phyloP scores from a whole-genome alignment of 2,329 filamentous ascomycete species.

The Phialemoniopsis sp. region DNA sequence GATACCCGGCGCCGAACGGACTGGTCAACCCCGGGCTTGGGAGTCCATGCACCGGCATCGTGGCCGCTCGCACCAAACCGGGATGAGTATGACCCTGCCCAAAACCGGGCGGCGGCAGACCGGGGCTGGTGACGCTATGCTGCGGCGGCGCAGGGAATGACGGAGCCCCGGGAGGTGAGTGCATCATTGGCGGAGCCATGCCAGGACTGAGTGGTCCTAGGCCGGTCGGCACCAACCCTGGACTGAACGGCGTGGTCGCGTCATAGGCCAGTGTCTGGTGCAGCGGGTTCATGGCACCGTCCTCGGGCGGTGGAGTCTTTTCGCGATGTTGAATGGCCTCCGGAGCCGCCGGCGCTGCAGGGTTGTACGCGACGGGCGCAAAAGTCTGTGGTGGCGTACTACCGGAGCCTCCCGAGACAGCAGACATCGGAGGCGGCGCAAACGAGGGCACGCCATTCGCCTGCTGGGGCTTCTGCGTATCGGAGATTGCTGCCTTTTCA shows the following conservation, averaged over 20 bases:
- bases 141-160: slow-evolving; percentile 34
- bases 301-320: slow-evolving; percentile 75
- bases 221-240: slow-evolving; percentile 42
- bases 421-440: slow-evolving; percentile 34
- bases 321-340: slow-evolving; percentile 69
- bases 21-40: slow-evolving; percentile 33
- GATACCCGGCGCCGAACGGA: slow-evolving; percentile 40
- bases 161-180: slow-evolving; percentile 30
- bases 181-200: slow-evolving; percentile 26
- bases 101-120: slow-evolving; percentile 37
- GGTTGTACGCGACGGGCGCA: slow-evolving; percentile 71
- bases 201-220: slow-evolving; percentile 36
- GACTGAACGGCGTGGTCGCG: slow-evolving; percentile 46
- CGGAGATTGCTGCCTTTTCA: slow-evolving; percentile 65
- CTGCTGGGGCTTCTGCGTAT: slow-evolving; percentile 19
- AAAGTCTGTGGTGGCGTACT: slow-evolving; percentile 37
- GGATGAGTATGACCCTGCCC: slow-evolving; percentile 18
- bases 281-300: slow-evolving; percentile 56
- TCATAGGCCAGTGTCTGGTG: slow-evolving; percentile 55
- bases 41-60: slow-evolving; percentile 41
- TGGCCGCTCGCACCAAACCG: slow-evolving; percentile 40
- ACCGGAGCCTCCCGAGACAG: slow-evolving; percentile 15
- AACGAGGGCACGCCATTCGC: slow-evolving; percentile 25
- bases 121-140: slow-evolving; percentile 28
- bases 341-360: slow-evolving; percentile 70